Evolutionary conservation across 805 yeast species (phyloP).

Genomic region (Metschnikowia cubensis): DNA sequence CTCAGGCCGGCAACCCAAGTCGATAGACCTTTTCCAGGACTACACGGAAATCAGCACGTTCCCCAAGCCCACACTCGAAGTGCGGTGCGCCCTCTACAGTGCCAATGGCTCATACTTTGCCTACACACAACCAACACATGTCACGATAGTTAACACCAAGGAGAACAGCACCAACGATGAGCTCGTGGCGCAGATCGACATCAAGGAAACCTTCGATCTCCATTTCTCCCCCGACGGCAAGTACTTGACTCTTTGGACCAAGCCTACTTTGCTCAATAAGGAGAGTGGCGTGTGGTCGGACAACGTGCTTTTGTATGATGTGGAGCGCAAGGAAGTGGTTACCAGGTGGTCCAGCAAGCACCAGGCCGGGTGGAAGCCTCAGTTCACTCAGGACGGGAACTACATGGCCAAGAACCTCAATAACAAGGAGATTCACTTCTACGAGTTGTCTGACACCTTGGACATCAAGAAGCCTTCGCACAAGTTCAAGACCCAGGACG

Average conservation of each 20-base stretch:
- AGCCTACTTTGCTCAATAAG: constrained; percentile 62
- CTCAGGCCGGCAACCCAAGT: constrained; percentile 27
- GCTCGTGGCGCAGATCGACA: constrained; percentile 44
- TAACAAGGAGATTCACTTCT: constrained; percentile 65
- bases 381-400: constrained; percentile 78
- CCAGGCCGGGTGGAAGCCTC: constrained; percentile 92
- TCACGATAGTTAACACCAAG: constrained; percentile 55
- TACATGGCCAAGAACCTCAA: constrained; percentile 57
- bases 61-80: constrained; percentile 42
- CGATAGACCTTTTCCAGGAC: constrained; percentile 27
- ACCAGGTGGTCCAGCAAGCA: constrained; percentile 70
- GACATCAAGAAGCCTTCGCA: constrained; percentile 50
- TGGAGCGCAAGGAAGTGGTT: constrained; percentile 41
- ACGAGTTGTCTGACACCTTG: constrained; percentile 40
- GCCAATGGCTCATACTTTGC: constrained; percentile 67
- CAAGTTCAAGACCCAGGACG: constrained; percentile 47
- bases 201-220: constrained; percentile 72
- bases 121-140: constrained; percentile 62
- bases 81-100: constrained; percentile 63
- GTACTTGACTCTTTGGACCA: constrained; percentile 83
- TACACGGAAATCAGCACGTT: constrained; percentile 33
- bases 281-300: constrained; percentile 71
- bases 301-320: constrained; percentile 74
- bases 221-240: constrained; percentile 87
- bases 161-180: constrained; percentile 37